phyloP scores from a whole-genome alignment of 257 asterid species.

The Jacaranda copaia region DNA sequence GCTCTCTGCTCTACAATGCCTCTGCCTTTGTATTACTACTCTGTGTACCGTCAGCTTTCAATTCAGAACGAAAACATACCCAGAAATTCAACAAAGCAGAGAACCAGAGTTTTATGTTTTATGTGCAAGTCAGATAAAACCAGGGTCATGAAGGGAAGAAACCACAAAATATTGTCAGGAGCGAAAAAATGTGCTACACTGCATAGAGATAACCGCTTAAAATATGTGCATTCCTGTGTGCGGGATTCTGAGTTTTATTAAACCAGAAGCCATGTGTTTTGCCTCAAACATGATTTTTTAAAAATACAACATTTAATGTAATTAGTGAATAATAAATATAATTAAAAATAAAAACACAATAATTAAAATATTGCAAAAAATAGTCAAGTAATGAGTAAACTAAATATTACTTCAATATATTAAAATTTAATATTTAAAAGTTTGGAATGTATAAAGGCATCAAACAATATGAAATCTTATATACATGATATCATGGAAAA shows the following conservation, averaged over 20 bases:
- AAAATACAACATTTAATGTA: neutral
- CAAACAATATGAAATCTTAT: no score
- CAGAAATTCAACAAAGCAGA: conserved; percentile 6
- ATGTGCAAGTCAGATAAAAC: conserved; percentile 9
- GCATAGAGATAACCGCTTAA: conserved; percentile 6
- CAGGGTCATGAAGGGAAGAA: conserved; percentile 8
- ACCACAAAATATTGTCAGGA: neutral
- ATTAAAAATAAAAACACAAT: no score
- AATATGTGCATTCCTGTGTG: conserved; percentile 3
- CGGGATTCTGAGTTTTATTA: conserved; percentile 6
- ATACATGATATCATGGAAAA: no score
- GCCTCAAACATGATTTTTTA: neutral
- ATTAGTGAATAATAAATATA: no score
- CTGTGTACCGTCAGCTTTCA: conserved; percentile 19
- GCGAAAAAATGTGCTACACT: neutral
- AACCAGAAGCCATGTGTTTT: conserved; percentile 18
- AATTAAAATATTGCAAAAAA: no score
- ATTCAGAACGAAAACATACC: neutral
- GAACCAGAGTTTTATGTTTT: neutral
- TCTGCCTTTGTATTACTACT: conserved; percentile 6
- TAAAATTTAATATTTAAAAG: no score
- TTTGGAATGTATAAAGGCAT: no score
- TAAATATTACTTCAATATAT: no score
- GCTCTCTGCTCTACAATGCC: conserved; percentile 26
- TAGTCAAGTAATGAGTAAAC: no score